Evolutionary conservation across 257 asterid species (phyloP).

Genomic region (Salvia splendens): DNA sequence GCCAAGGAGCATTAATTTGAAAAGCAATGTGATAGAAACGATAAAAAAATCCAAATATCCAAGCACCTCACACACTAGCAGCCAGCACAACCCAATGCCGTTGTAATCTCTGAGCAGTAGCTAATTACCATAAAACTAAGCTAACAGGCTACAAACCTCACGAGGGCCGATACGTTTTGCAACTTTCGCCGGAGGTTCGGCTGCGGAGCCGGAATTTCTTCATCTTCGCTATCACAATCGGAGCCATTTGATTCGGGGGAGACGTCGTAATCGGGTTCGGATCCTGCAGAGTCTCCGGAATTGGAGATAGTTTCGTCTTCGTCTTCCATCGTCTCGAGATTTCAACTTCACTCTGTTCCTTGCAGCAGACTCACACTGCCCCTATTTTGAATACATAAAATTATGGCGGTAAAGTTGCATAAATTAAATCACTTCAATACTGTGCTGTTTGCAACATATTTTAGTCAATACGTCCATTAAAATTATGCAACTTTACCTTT

Average conservation of each 20-base stretch:
- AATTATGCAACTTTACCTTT: no score
- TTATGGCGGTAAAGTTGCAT: constrained; percentile 40
- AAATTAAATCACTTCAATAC: no score
- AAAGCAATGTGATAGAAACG: constrained; percentile 18
- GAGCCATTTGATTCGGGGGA: constrained; percentile 43
- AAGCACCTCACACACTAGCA: constrained; percentile 13
- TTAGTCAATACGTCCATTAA: no score
- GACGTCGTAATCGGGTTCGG: constrained; percentile 44
- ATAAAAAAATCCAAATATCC: constrained; percentile 22
- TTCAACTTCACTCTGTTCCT: neutral
- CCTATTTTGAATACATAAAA: constrained; percentile 15
- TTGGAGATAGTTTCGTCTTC: constrained; percentile 49
- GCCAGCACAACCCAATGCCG: constrained; percentile 2
- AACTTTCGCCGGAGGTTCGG: constrained; percentile 48
- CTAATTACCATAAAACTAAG: neutral
- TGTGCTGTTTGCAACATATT: no score
- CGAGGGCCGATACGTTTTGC: constrained; percentile 67
- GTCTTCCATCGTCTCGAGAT: constrained; percentile 47
- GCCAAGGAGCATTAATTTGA: neutral
- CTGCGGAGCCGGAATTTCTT: constrained; percentile 45
- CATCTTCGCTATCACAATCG: constrained; percentile 43
- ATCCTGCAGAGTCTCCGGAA: constrained; percentile 48
- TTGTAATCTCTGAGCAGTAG: neutral
- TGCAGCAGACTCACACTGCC: neutral
- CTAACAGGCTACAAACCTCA: constrained; percentile 63